Evolutionary conservation across 2,329 filamentous ascomycete species (phyloP).

Genomic region (Chrysosporium queenslandicum): DNA sequence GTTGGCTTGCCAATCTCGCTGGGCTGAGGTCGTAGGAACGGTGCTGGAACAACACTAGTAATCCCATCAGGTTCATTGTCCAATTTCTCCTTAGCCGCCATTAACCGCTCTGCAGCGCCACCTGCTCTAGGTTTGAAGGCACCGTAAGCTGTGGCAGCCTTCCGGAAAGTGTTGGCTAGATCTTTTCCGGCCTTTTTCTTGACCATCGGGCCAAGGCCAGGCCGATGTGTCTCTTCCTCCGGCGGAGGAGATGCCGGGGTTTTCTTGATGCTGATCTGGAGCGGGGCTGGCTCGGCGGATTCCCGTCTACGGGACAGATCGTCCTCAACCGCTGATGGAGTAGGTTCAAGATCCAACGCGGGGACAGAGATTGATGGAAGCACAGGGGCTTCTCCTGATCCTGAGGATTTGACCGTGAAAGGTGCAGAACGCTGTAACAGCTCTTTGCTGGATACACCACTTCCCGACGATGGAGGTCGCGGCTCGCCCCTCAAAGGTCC

Average conservation of each 20-base stretch:
- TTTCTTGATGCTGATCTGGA: constrained; percentile 7
- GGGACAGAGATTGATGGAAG: constrained; percentile 3
- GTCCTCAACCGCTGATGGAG: neutral
- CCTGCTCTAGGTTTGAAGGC: constrained; percentile 81
- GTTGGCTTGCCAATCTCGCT: constrained; percentile 30
- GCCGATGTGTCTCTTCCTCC: constrained; percentile 48
- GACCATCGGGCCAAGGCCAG: constrained; percentile 83
- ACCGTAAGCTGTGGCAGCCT: constrained; percentile 61
- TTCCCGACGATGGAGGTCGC: constrained; percentile 26
- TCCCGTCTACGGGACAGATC: constrained; percentile 2
- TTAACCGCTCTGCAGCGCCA: constrained; percentile 70
- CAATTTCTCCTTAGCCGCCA: constrained; percentile 50
- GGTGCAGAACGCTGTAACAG: constrained; percentile 17
- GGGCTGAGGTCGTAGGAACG: constrained; percentile 40
- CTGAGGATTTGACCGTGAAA: constrained; percentile 9
- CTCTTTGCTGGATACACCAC: constrained; percentile 21
- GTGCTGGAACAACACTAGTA: constrained; percentile 75
- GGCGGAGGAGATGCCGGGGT: neutral
- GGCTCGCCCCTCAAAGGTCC: constrained; percentile 27
- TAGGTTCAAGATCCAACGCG: neutral
- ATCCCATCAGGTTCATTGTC: constrained; percentile 75
- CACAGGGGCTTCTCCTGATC: neutral
- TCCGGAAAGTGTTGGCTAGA: constrained; percentile 65
- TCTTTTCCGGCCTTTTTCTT: constrained; percentile 67
- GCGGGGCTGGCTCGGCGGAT: constrained; percentile 9